Base-by-base conservation (phyloP, 2,329 filamentous ascomycete species). In the Cladosporium cucumerinum region DNA sequence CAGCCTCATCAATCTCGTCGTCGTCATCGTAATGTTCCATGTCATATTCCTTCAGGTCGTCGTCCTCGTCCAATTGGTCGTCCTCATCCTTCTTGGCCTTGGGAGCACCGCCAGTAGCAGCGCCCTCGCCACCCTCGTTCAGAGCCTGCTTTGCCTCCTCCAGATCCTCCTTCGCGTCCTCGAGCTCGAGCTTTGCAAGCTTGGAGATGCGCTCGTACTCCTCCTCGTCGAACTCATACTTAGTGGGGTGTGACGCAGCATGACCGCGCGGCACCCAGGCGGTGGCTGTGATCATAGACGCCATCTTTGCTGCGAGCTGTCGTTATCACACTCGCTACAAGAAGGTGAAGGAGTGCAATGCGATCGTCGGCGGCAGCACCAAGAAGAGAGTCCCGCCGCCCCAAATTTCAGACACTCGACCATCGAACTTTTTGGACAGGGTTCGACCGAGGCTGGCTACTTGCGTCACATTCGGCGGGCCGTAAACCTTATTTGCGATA, bases 41-140 rank as follows among this genome's bases (percentile, higher is more conserved):
- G 75, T 99, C 89, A 79, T 97, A 99, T 79, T 99, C 93, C 79
- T 94, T 95, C 58, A 99, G 84, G 76, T 97, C 93, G 70, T 96
- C 92, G 74, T 97, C 92, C 64, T 81, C 69, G 18, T 71, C 69
- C 30, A 66, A 63, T 57, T 72, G 69, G 18, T 69, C 69, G 39
- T 71, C 69, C 14, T 72, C 68, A 10, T 72, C 65, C 18, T 71
- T 69, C 28, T 69, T 61, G 34, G 58, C 64, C n/a, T 93, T 93
- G 52, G 97, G 83, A 74, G 96, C 92, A 69, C 93, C 91, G 72
- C 96, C 92, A 62, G 80, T 71, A 67, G 78, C 73, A 57, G 76
- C 70, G 8, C 32, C 39, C 25, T 58, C 65, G 61, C 69, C 69
- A 32, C 63, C 65, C 65, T 82, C 84, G 43, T 67, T 71, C 66